A percentile compares a stretch with the other conserved stretches of the same genome.
Conservation (phyloP, 495 filamentous ascomycete genomes). For the Staphylotrichum tortipilum region DNA sequence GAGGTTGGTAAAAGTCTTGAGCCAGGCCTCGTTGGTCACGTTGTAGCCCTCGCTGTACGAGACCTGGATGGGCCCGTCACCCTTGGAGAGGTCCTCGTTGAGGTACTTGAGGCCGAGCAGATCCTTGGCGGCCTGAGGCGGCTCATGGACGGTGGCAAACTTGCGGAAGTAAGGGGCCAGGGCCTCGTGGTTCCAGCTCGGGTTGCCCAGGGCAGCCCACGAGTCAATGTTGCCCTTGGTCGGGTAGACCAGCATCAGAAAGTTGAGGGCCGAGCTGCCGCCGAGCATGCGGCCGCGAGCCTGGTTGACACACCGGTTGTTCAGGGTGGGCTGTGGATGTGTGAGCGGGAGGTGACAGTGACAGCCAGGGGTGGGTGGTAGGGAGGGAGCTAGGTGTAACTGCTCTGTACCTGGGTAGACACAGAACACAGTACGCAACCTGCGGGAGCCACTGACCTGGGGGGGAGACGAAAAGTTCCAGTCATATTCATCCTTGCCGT, state of each 20-base stretch:
- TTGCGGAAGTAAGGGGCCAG: constrained; percentile 42
- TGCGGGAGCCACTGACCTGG: constrained; percentile 29
- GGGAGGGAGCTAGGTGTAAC: too few species aligned
- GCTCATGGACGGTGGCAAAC: constrained; percentile 29
- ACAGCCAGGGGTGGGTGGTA: too few species aligned
- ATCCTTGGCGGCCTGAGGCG: constrained; percentile 23
- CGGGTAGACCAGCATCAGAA: constrained; percentile 39
- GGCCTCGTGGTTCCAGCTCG: constrained; percentile 43
- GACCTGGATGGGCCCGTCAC: constrained; percentile 34
- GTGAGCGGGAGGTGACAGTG: constrained; percentile 1
- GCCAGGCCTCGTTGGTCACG: constrained; percentile 30
- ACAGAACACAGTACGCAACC: too few species aligned
- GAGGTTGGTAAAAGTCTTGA: constrained; percentile 25
- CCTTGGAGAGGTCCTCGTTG: constrained; percentile 22
- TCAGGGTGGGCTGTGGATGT: constrained; percentile 19
- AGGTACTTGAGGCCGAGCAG: constrained; percentile 25
- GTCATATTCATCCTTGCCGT: constrained; percentile 44
- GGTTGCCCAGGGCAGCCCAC: constrained; percentile 48
- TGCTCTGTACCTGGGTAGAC: too few species aligned
- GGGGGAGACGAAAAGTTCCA: constrained; percentile 45
- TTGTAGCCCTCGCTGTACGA: constrained; percentile 32
- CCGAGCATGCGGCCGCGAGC: constrained; percentile 49
- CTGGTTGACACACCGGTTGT: constrained; percentile 27
- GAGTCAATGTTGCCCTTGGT: constrained; percentile 40
- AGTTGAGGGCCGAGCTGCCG: constrained; percentile 50